Evolutionary conservation across 139 green algal genomes (phyloP).

Genomic region (Nannochloris sp.): DNA sequence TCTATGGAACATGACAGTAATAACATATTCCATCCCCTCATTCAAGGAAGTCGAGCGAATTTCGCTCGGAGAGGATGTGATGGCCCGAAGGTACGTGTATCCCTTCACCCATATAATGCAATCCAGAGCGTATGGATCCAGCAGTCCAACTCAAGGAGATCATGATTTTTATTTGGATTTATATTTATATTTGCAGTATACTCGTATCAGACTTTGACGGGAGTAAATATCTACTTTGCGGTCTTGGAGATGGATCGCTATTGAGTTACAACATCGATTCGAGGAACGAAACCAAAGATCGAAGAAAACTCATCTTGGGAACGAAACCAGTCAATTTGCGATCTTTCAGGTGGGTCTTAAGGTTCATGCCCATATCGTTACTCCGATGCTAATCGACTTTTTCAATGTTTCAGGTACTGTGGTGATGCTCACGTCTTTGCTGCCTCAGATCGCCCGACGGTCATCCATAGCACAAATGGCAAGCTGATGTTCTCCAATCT

Average conservation of each 20-base stretch:
- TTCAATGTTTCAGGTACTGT: neutral
- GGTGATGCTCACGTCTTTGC: slow-evolving; percentile 79
- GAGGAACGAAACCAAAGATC: slow-evolving; percentile 34
- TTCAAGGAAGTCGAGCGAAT: neutral
- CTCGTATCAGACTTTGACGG: slow-evolving; percentile 77
- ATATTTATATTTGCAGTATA: slow-evolving; percentile 36
- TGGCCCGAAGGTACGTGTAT: neutral
- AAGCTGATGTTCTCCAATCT: slow-evolving; percentile 97
- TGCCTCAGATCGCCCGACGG: slow-evolving; percentile 83
- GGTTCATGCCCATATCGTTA: neutral
- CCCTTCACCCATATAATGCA: too few species aligned
- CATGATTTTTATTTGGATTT: slow-evolving; percentile 6
- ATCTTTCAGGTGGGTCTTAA: slow-evolving; percentile 41
- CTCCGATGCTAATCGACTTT: neutral
- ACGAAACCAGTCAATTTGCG: slow-evolving; percentile 85
- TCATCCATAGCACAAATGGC: slow-evolving; percentile 81
- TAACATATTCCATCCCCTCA: neutral
- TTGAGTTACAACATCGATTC: slow-evolving; percentile 14
- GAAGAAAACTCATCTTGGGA: slow-evolving; percentile 78
- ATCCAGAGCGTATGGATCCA: too few species aligned
- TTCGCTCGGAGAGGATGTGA: neutral
- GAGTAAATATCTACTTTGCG: slow-evolving; percentile 68
- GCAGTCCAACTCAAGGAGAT: too few species aligned
- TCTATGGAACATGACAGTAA: neutral
- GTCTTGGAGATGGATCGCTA: slow-evolving; percentile 38